Evolutionary conservation across 2,329 filamentous ascomycete genomes (phyloP), one percentile per base, ranked within the genome.

Genomic region (Nectriaceae sp.): DNA sequence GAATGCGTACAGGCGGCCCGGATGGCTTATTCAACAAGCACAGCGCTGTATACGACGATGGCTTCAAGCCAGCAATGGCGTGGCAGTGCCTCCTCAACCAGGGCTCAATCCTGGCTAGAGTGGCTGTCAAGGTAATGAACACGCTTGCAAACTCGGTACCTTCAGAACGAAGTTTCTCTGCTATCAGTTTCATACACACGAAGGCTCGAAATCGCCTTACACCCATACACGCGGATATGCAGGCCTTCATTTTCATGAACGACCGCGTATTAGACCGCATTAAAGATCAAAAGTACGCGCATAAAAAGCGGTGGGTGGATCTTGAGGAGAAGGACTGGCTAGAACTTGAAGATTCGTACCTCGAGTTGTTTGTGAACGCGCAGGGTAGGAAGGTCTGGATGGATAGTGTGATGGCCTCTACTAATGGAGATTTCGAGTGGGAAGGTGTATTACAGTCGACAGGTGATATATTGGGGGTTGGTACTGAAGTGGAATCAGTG

Each of bases 61-160:
- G 26, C 26, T 31, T 31, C 26, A 31, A 31, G 26, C n/a, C n/a
- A n/a, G 42, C 43, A 42, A 42, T 42, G 22, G 40, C 40, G 22
- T 42, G 40, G 40, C 40, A 42, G 40, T 42, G 40, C 22, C 40
- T 42, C 40, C 40, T 42, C 40, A 29, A 29, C 40, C 40, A 26
- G 40, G 40, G 40, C 40, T 42, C 40, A 22, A 29, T 42, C n/a
- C 40, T 29, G 22, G 40, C 40, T 42, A 42, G 40, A 42, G 40
- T 31, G 19, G 40, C 40, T 29, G 40, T 42, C n/a, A 42, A 42
- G 40, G 24, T 42, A 42, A 42, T 29, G 40, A 42, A 31, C 40
- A 42, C 40, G 40, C 40, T 42, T 42, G 21, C 40, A 22, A 42
- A 42, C 40, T 29, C 26, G 26, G 26, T 15, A 15, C 26, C 26